Conservation (phyloP, 306 rosid genomes). For the Casuarina equisetifolia region DNA sequence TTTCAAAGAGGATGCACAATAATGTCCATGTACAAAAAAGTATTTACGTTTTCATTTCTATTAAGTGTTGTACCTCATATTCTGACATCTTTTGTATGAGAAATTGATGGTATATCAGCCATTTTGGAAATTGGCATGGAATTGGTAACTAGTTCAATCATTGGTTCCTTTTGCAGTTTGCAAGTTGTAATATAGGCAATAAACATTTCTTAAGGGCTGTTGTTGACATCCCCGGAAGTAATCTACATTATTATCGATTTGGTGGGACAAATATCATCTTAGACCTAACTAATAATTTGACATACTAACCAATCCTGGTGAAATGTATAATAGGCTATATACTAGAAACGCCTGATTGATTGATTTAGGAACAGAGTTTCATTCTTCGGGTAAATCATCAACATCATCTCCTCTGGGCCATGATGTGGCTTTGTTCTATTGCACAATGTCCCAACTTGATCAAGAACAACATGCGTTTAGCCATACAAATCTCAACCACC, state of each 20-base stretch:
- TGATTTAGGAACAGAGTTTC: too few relatives aligned
- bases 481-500: not conserved
- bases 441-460: too few relatives aligned
- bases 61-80: not conserved
- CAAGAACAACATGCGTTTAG: too few relatives aligned
- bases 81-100: not conserved
- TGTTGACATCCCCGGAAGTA: not conserved
- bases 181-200: not conserved
- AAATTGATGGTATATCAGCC: not conserved
- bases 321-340: too few relatives aligned
- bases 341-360: too few relatives aligned
- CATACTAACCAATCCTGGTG: too few relatives aligned
- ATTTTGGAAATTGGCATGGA: not conserved
- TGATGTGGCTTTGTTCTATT: too few relatives aligned
- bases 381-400: too few relatives aligned
- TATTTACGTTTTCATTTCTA: too few relatives aligned
- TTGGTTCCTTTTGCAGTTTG: not conserved
- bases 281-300: too few relatives aligned
- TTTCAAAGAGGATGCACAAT: not conserved
- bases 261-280: too few relatives aligned
- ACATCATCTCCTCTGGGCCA: too few relatives aligned
- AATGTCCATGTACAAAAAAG: not conserved
- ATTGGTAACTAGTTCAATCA: not conserved
- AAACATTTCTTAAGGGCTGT: not conserved
- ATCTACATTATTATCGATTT: not conserved